These are phyloP conservation scores for Oemleria cerasiformis DNA, from an alignment of 306 rosid genomes.

Conservation along the genomic window DNA sequence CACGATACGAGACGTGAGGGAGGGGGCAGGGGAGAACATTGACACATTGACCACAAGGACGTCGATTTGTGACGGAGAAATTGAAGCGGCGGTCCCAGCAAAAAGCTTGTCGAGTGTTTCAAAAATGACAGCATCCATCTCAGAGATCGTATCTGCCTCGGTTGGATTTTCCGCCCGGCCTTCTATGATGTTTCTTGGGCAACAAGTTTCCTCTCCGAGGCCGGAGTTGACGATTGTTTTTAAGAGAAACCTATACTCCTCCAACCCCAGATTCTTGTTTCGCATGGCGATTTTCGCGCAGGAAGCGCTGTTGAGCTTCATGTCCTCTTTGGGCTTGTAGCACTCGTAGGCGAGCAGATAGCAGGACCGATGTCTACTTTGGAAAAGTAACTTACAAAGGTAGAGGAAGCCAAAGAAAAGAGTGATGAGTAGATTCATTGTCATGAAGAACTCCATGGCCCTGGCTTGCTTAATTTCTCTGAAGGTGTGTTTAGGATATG, in stretches of 20 bases:
- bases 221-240: conserved; percentile 73
- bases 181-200: conserved; percentile 57
- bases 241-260: conserved; percentile 55
- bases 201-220: conserved; percentile 69
- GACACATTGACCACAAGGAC: conserved; percentile 82
- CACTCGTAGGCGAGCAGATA: conserved; percentile 79
- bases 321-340: conserved; percentile 56
- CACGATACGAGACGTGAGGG: conserved; percentile 59
- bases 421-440: conserved; percentile 26
- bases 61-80: conserved; percentile 63
- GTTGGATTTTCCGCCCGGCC: conserved; percentile 47
- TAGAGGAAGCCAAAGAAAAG: conserved; percentile 30
- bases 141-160: conserved; percentile 39
- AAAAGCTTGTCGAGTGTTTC: conserved; percentile 68
- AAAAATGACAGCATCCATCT: conserved; percentile 70
- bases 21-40: conserved; percentile 67
- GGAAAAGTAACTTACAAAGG: conserved; percentile 36
- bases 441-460: conserved; percentile 41
- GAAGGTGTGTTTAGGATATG: neutral
- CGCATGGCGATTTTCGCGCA: conserved; percentile 42
- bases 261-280: conserved; percentile 62
- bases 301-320: conserved; percentile 41
- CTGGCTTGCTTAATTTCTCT: neutral
- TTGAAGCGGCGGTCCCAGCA: conserved; percentile 14
- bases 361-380: conserved; percentile 48